Evolutionary conservation across 179 eudicot genomes (phyloP).

Genomic region (Silene noctiflora): DNA sequence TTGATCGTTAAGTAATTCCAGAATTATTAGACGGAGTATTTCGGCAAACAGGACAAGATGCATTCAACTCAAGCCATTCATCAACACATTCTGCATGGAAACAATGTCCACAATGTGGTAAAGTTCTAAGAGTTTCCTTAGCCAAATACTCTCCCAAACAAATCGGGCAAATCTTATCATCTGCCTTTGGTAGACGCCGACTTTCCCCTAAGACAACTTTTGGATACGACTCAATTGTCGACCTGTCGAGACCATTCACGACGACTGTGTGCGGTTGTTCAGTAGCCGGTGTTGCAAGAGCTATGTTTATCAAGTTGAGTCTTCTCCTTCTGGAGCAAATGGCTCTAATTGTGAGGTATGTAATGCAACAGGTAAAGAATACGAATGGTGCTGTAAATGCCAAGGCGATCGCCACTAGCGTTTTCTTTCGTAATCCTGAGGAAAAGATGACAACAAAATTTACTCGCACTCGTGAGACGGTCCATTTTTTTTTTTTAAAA

Average conservation of each 20-base stretch:
- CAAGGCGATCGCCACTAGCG: constrained; percentile 15
- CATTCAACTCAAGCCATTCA: constrained; percentile 33
- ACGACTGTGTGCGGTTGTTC: not conserved
- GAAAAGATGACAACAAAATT: no score
- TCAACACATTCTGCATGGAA: constrained; percentile 38
- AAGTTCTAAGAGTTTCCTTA: constrained; percentile 24
- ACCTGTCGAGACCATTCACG: constrained; percentile 19
- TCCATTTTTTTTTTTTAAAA: no score
- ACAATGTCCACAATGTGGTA: constrained; percentile 30
- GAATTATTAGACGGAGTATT: constrained; percentile 11
- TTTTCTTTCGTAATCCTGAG: constrained; percentile 21
- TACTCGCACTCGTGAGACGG: no score
- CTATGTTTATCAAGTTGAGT: not conserved
- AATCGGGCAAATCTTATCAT: constrained; percentile 32
- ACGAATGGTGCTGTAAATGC: constrained; percentile 29
- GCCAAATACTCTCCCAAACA: constrained; percentile 36
- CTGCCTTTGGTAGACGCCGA: constrained; percentile 27
- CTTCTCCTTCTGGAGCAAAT: constrained; percentile 8
- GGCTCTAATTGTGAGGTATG: constrained; percentile 14
- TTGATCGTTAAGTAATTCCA: not conserved
- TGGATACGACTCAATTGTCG: constrained; percentile 31
- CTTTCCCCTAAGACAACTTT: constrained; percentile 31
- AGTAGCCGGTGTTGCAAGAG: not conserved
- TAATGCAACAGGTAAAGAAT: constrained; percentile 17
- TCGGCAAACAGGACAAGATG: constrained; percentile 37